Conservation (phyloP, 495 filamentous ascomycete species). For the Podospora tetraspora region DNA sequence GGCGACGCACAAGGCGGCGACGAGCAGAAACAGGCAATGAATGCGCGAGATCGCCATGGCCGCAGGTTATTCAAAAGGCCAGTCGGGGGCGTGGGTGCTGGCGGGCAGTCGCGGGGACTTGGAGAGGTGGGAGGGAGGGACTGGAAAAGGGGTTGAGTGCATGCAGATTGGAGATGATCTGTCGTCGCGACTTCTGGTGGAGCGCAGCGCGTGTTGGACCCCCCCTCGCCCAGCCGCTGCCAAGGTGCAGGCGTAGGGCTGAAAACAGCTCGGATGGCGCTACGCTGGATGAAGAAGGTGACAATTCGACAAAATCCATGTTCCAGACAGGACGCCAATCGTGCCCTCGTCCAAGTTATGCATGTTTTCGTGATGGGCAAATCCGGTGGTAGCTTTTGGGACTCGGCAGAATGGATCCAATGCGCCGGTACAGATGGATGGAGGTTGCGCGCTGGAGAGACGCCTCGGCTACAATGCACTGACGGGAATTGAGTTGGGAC, state of each 20-base stretch:
- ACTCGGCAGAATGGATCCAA: background rate
- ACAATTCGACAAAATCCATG: background rate
- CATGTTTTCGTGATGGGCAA: background rate
- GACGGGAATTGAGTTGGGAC: background rate
- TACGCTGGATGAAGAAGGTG: background rate
- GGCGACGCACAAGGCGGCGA: slow-evolving; percentile 12
- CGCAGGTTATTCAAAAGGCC: background rate
- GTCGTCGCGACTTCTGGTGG: background rate
- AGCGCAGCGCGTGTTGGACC: background rate
- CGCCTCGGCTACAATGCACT: background rate
- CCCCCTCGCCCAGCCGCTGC: background rate
- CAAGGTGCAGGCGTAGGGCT: background rate
- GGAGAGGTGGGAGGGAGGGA: background rate
- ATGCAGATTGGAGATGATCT: background rate
- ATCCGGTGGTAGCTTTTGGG: background rate
- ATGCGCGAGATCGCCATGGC: slow-evolving; percentile 17
- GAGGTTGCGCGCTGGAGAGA: background rate
- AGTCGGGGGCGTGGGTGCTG: background rate
- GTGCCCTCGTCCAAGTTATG: background rate
- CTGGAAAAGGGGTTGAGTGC: background rate
- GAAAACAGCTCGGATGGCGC: background rate
- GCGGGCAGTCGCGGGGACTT: background rate
- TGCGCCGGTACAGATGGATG: background rate
- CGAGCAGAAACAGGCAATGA: slow-evolving; percentile 7
- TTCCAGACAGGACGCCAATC: background rate